Percentiles rank a stretch among this genome's conserved stretches.
These are phyloP conservation scores for Tympanopsis confertula DNA, from an alignment of 2,329 filamentous ascomycete species.

Conservation along the genomic window DNA sequence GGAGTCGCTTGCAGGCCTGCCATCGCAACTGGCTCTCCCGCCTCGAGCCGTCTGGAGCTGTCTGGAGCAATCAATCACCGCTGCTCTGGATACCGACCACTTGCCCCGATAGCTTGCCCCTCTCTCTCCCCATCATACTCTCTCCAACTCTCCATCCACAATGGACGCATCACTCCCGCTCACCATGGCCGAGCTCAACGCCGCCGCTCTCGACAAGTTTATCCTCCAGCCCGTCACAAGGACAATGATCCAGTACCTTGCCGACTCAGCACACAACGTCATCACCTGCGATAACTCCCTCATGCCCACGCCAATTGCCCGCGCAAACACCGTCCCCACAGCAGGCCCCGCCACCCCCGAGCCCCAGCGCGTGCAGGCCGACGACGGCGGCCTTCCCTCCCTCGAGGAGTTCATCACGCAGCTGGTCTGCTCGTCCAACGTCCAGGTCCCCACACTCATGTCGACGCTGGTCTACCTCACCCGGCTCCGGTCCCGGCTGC, in stretches of 20 bases:
- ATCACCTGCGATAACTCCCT: slow-evolving; percentile 64
- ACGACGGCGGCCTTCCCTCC: slow-evolving; percentile 55
- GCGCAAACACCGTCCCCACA: slow-evolving; percentile 27
- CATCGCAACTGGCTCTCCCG: too few species aligned
- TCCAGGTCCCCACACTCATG: slow-evolving; percentile 96
- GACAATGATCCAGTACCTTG: slow-evolving; percentile 69
- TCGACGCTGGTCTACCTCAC: slow-evolving; percentile 87
- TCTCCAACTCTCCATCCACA: not conserved
- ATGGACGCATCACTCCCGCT: slow-evolving; percentile 12
- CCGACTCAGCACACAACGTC: slow-evolving; percentile 62
- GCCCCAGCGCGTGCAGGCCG: slow-evolving; percentile 28
- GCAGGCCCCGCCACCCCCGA: slow-evolving; percentile 16
- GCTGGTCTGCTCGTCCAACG: slow-evolving; percentile 83
- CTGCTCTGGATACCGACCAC: too few species aligned
- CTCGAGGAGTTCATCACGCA: slow-evolving; percentile 86
- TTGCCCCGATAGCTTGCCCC: too few species aligned
- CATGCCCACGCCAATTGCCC: slow-evolving; percentile 30
- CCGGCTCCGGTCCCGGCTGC: slow-evolving; percentile 71
- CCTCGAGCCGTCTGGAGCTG: too few species aligned
- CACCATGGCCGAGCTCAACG: slow-evolving; percentile 48
- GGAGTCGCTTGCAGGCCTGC: too few species aligned
- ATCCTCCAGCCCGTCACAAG: slow-evolving; percentile 65
- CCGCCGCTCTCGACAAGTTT: slow-evolving; percentile 67
- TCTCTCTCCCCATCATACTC: not conserved
- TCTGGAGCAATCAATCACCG: too few species aligned